A percentile compares a stretch with the other conserved stretches of the same genome.
Conservation (phyloP, 306 rosid species). For the Acacia crassicarpa region DNA sequence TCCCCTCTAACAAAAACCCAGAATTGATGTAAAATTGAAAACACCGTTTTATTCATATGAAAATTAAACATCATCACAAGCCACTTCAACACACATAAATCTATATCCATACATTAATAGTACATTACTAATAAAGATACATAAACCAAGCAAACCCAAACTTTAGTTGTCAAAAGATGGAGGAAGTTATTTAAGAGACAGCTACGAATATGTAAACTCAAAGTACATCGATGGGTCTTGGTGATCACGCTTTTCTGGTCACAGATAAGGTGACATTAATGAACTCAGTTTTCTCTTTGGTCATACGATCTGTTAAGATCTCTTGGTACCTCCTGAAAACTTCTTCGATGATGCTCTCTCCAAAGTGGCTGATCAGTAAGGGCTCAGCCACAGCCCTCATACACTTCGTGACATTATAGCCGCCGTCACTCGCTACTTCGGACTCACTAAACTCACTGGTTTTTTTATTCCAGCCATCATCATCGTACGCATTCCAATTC, state of each 20-base stretch:
- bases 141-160: background rate
- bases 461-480: conserved; percentile 29
- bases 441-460: background rate
- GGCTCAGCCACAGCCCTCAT: conserved; percentile 53
- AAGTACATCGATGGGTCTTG: background rate
- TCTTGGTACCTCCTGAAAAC: conserved; percentile 25
- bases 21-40: background rate
- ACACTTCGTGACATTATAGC: conserved; percentile 36
- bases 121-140: background rate
- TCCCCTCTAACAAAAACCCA: background rate
- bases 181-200: background rate
- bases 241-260: background rate
- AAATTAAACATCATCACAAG: background rate
- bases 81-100: background rate
- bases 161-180: background rate
- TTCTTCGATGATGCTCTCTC: conserved; percentile 35
- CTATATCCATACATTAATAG: background rate
- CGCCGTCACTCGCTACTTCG: background rate
- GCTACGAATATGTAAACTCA: background rate
- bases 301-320: conserved; percentile 33
- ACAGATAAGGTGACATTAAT: conserved; percentile 25
- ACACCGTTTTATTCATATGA: background rate
- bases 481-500: conserved; percentile 38
- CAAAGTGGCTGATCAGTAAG: conserved; percentile 24
- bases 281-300: conserved; percentile 30